These are phyloP conservation scores for Candolleomyces aberdarensis DNA, from an alignment of 768 basidiomycete genomes.

Conservation along the genomic window DNA sequence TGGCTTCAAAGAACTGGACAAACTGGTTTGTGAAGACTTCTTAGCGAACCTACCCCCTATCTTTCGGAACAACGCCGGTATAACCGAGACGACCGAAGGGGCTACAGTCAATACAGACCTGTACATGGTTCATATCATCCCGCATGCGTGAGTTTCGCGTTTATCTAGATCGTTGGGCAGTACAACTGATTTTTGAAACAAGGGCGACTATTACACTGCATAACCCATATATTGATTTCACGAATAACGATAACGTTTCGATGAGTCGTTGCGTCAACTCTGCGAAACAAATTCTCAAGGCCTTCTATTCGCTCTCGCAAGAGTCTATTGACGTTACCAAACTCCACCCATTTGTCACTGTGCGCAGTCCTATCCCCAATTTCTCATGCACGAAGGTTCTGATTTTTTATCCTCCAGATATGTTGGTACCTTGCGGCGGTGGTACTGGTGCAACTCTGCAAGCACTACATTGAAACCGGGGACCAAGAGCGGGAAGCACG, in stretches of 20 bases:
- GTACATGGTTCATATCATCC: conserved; percentile 83
- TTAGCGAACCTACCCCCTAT: conserved; percentile 66
- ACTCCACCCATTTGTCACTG: conserved; percentile 79
- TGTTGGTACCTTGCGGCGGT: conserved; percentile 92
- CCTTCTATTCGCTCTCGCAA: conserved; percentile 75
- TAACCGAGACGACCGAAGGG: conserved; percentile 55
- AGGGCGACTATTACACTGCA: conserved; percentile 89
- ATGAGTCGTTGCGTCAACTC: conserved; percentile 73
- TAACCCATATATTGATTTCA: conserved; percentile 78
- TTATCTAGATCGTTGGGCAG: conserved; percentile 1
- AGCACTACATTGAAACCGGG: conserved; percentile 80
- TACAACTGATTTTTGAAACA: conserved; percentile 12
- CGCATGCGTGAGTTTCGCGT: conserved; percentile 69
- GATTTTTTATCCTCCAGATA: conserved; percentile 46
- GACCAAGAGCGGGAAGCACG: conserved; percentile 71
- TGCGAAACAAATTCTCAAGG: conserved; percentile 67
- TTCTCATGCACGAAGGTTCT: background rate
- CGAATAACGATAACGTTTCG: conserved; percentile 60
- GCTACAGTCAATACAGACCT: conserved; percentile 74
- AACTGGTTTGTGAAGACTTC: conserved; percentile 64
- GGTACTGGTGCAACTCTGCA: conserved; percentile 83
- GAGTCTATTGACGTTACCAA: conserved; percentile 80
- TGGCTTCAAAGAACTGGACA: conserved; percentile 70
- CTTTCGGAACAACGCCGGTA: conserved; percentile 61
- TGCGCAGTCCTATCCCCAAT: conserved; percentile 29